Percentiles rank a stretch among this genome's conserved stretches.
These are phyloP conservation scores for Lippia alba DNA, from an alignment of 305 asterid species.

Conservation along the genomic window DNA sequence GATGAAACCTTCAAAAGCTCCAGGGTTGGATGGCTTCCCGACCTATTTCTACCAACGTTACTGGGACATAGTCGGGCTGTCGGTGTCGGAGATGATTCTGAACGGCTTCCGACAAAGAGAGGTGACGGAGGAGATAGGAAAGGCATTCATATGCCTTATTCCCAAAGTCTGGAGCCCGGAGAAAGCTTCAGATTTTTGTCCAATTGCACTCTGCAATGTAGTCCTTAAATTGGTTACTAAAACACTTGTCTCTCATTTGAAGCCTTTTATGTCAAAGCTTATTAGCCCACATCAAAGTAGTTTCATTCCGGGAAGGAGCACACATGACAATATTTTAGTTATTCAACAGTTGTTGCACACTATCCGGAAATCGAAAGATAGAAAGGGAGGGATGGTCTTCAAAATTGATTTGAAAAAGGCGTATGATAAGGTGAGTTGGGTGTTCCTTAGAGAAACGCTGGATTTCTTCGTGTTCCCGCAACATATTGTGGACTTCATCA, in stretches of 20 bases:
- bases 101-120: no score
- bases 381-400: background rate
- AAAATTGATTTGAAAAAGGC: background rate
- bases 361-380: no score
- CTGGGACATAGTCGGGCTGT: no score
- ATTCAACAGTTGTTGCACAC: background rate
- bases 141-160: background rate
- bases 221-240: background rate
- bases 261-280: background rate
- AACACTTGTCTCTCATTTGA: background rate
- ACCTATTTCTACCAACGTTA: no score
- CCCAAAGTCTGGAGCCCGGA: background rate
- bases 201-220: background rate
- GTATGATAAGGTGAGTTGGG: background rate
- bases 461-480: background rate
- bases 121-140: no score
- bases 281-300: background rate
- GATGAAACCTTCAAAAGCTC: no score
- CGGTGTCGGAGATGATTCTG: no score
- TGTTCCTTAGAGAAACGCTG: background rate
- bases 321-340: background rate
- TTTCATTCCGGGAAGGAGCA: background rate
- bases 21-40: no score
- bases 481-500: background rate
- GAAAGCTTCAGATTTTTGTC: background rate